Percentiles rank a stretch among this genome's conserved stretches.
phyloP scores from a whole-genome alignment of 2,329 filamentous ascomycete genomes.

The Xylaria sp. region DNA sequence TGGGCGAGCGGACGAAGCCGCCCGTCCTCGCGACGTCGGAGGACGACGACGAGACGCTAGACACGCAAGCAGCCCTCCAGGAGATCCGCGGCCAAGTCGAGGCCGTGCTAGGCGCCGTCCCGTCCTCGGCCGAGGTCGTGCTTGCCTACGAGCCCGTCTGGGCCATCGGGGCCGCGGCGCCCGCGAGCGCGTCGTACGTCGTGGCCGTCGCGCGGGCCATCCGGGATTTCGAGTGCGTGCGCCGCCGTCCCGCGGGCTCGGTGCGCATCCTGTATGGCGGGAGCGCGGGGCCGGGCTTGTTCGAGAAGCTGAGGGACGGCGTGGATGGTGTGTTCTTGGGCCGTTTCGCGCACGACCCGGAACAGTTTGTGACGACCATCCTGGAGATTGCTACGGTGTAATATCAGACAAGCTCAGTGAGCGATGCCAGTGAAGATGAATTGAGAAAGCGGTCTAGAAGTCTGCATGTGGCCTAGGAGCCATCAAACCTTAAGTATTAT shows the following conservation, averaged over 20 bases:
- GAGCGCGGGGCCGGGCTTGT: conserved; percentile 80
- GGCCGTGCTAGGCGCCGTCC: conserved; percentile 65
- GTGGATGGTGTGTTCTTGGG: conserved; percentile 84
- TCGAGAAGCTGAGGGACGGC: conserved; percentile 67
- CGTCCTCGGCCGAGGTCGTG: conserved; percentile 69
- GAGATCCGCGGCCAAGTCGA: conserved; percentile 72
- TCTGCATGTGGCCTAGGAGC: no score
- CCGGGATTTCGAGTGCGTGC: conserved; percentile 57
- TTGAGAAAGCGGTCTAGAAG: no score
- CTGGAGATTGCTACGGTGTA: conserved; percentile 65
- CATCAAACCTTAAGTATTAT: no score
- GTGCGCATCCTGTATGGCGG: conserved; percentile 82
- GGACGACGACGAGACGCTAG: conserved; percentile 43
- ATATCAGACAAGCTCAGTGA: not conserved
- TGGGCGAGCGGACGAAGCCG: conserved; percentile 68
- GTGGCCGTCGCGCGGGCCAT: conserved; percentile 71
- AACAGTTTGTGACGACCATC: conserved; percentile 73
- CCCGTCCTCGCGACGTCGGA: conserved; percentile 23
- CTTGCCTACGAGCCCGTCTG: conserved; percentile 89
- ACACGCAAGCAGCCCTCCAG: conserved; percentile 57
- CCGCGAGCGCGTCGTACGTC: conserved; percentile 75
- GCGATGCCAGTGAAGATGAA: no score
- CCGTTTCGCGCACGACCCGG: conserved; percentile 78
- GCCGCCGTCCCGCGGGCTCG: conserved; percentile 55
- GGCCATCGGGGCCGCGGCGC: conserved; percentile 79